Evolutionary conservation across 2,329 filamentous ascomycete species (phyloP), one percentile per base, ranked within the genome.

Genomic region (Penicillium concentricum): DNA sequence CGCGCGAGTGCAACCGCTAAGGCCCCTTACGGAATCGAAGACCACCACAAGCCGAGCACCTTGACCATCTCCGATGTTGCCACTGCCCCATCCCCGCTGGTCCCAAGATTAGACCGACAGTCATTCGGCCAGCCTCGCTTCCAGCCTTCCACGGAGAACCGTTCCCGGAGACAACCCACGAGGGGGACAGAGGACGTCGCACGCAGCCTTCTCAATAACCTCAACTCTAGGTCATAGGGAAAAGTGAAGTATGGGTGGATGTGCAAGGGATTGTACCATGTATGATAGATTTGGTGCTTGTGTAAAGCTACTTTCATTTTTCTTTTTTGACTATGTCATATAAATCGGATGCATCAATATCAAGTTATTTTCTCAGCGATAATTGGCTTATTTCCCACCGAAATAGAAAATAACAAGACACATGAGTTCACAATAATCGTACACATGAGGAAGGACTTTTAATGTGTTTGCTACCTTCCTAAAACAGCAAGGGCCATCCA

Each of bases 1-100:
- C 69, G 71, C 30, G 72, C 73, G 13, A 71, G 66, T 38, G 61
- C 68, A n/a, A 65, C 64, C 18, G 54, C 70, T 8, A 73, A 73
- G 58, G 67, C 71, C 16, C 71, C 73, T 12, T 74, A 75, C 50
- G 70, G 66, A 15, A 64, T 75, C n/a, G 63, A 70, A 53, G 72
- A 75, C 6, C 68, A 72, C 59, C 62, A 66, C 61, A 70, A 68
- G 62, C 64, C 71, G 5, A 56, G 37, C 15, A 22, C 43, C n/a
- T 60, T 62, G n/a, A 71, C 54, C 35, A 69, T 72, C 32, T 65
- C 68, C 30, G 67, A 68, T 12, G 61, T 60, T 51, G 65, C 67
- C 22, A 67, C 62, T 37, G 61, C 64, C 28, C 60, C 63, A 20
- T 60, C 67, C 42, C 61, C 64, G 34, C 18, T 54, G 24, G 71